phyloP scores from a whole-genome alignment of 208 protist species.

The Trypanosoma mega region DNA sequence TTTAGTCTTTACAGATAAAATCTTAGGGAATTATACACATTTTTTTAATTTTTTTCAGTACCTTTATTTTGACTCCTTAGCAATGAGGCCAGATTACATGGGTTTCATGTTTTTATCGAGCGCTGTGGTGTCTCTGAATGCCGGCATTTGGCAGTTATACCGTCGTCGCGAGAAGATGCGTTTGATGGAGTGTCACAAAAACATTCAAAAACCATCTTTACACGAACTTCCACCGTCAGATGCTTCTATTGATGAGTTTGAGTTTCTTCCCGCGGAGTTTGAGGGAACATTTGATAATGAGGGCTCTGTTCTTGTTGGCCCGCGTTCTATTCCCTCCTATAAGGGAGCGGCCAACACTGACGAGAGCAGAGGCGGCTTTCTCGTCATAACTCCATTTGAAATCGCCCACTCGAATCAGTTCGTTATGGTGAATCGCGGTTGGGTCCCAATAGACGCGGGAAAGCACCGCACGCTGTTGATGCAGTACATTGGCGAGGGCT shows the following conservation, averaged over 20 bases:
- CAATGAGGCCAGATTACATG: constrained; percentile 87
- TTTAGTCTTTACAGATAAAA: background rate
- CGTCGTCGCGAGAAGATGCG: constrained; percentile 72
- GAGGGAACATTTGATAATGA: constrained; percentile 87
- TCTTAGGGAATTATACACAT: background rate
- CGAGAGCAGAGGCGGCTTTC: constrained; percentile 81
- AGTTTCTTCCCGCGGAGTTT: constrained; percentile 59
- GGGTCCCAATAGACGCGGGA: constrained; percentile 85
- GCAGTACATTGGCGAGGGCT: constrained; percentile 87
- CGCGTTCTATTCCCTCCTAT: constrained; percentile 78
- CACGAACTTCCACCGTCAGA: constrained; percentile 41
- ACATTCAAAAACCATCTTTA: constrained; percentile 58
- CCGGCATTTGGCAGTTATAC: constrained; percentile 84
- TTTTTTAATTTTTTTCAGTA: background rate
- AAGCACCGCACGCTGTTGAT: constrained; percentile 79
- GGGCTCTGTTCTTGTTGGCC: constrained; percentile 79
- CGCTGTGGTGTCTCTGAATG: constrained; percentile 86
- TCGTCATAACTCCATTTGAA: constrained; percentile 85
- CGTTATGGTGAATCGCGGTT: constrained; percentile 87
- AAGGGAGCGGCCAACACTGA: constrained; percentile 69
- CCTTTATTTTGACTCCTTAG: too few species aligned
- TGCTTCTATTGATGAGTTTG: constrained; percentile 50
- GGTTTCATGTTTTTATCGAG: constrained; percentile 76
- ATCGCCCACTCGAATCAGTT: constrained; percentile 65
- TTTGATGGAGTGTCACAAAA: constrained; percentile 82